These are phyloP conservation scores for Colletotrichum neosansevieriae DNA, from an alignment of 2,329 filamentous ascomycete genomes.

Conservation along the genomic window DNA sequence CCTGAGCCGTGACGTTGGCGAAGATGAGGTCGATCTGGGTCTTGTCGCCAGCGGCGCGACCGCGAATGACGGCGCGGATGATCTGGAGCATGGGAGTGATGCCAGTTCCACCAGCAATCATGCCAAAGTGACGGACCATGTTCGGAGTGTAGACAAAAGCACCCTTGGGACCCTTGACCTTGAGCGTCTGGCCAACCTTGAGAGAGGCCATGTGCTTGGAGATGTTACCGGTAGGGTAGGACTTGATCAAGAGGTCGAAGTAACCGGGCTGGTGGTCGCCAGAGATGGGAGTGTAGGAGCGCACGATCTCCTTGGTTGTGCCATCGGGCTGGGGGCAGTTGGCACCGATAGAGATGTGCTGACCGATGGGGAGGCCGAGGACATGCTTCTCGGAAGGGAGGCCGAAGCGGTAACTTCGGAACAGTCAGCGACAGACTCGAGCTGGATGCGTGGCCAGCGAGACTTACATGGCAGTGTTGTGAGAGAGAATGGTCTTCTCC, in stretches of 20 bases:
- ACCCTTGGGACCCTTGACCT: slow-evolving; percentile 93
- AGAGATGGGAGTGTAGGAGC: slow-evolving; percentile 92
- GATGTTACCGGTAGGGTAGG: slow-evolving; percentile 97
- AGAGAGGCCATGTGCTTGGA: slow-evolving; percentile 90
- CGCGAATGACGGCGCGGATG: slow-evolving; percentile 88
- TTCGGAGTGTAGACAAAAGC: slow-evolving; percentile 98
- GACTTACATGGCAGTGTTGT: slow-evolving; percentile 95
- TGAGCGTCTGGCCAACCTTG: slow-evolving; percentile 86
- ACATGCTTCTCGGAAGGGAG: slow-evolving; percentile 83
- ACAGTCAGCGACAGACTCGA: slow-evolving; percentile 29
- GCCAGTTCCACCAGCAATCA: slow-evolving; percentile 97
- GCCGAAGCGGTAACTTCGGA: slow-evolving; percentile 85
- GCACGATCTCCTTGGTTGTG: slow-evolving; percentile 83
- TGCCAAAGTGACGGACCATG: slow-evolving; percentile 96
- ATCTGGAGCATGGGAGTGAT: slow-evolving; percentile 99
- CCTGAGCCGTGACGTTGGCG: slow-evolving; percentile 92
- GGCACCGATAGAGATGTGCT: slow-evolving; percentile 97
- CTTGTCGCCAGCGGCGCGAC: slow-evolving; percentile 80
- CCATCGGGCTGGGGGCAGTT: slow-evolving; percentile 76
- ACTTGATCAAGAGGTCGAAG: slow-evolving; percentile 98
- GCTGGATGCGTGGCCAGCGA: not conserved
- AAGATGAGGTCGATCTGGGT: slow-evolving; percentile 96
- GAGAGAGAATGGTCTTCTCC: slow-evolving; percentile 95
- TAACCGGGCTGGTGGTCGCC: slow-evolving; percentile 90
- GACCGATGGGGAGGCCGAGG: slow-evolving; percentile 96